Base-by-base conservation (phyloP, 192 early-diverging fungal species). In the Chytriomyces sp. region DNA sequence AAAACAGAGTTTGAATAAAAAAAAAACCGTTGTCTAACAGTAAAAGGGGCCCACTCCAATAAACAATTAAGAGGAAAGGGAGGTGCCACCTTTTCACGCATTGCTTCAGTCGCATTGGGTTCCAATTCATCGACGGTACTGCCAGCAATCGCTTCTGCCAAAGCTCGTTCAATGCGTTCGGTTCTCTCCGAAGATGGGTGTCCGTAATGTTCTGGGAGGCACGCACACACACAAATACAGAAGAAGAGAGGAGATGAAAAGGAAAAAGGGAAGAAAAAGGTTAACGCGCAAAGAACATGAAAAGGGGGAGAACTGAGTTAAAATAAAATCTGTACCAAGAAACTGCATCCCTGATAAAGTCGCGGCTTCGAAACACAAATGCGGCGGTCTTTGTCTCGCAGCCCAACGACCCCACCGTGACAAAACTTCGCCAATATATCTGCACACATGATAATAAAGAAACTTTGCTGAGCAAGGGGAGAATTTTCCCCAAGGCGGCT, bases 361-460 rank as follows among this genome's bases (percentile, higher is more conserved):
- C n/a, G 78, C 81, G 20, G 81, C 81, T 61, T 82, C 81, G 67
- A 82, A 82, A 63, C 81, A 82, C 20, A 82, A 64, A 20, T 78
- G 77, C 10, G 81, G 81, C 5, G 81, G 78, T 20, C 71, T 60
- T 53, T 4, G n/a, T 23, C 81, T 46, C 50, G 28, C 20, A 9
- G 69, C 60, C 81, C 81, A 82, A 23, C 81, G 72, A 28, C 81
- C 81, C 81, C 81, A 82, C 9, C 81, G 70, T 20, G 74, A 68
- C 11, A 82, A 62, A 57, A 79, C 57, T 47, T 82, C 81, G 20
- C 53, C 59, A 49, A 80, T 26, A 62, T 82, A 82, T 35, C 35
- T 35, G 35, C 35, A 35, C 35, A 35, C 35, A 35, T 35, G 35
- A n/a, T n/a, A n/a, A n/a, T n/a, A n/a, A n/a, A n/a, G n/a, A 35